These are phyloP conservation scores for Neocallimastix lanati DNA, from an alignment of 192 early-diverging fungal species.

Conservation along the genomic window DNA sequence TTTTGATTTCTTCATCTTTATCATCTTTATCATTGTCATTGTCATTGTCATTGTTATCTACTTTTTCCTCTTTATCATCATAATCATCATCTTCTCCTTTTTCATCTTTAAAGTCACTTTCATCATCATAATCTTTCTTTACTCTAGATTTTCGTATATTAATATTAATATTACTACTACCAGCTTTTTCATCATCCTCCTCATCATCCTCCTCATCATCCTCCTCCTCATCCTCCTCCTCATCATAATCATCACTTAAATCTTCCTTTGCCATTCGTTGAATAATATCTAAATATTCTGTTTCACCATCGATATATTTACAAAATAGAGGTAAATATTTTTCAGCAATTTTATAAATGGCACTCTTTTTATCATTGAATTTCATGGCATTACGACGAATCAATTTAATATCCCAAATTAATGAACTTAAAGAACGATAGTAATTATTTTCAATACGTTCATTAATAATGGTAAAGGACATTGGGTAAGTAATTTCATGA, in stretches of 20 bases:
- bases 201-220: not conserved
- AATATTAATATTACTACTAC: too few species aligned
- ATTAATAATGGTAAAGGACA: slow-evolving; percentile 40
- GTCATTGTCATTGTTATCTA: too few species aligned
- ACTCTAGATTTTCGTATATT: too few species aligned
- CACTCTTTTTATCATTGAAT: slow-evolving; percentile 28
- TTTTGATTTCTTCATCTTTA: not conserved
- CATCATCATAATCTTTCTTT: too few species aligned
- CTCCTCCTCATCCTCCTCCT: too few species aligned
- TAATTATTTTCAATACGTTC: slow-evolving; percentile 32
- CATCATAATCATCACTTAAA: not conserved
- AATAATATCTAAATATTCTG: not conserved
- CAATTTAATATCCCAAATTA: slow-evolving; percentile 45
- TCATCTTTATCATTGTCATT: not conserved
- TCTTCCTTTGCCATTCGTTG: not conserved
- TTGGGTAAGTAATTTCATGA: slow-evolving; percentile 44
- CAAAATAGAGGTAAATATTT: not conserved
- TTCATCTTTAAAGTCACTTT: too few species aligned
- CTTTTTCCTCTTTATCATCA: too few species aligned
- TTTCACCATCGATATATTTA: not conserved
- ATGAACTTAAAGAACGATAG: slow-evolving; percentile 34
- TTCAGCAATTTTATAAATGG: not conserved
- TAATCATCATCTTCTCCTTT: too few species aligned
- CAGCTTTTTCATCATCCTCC: too few species aligned
- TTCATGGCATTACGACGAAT: slow-evolving; percentile 45